Base-by-base conservation (phyloP, 2,329 filamentous ascomycete genomes). In the Zasmidium cellare region DNA sequence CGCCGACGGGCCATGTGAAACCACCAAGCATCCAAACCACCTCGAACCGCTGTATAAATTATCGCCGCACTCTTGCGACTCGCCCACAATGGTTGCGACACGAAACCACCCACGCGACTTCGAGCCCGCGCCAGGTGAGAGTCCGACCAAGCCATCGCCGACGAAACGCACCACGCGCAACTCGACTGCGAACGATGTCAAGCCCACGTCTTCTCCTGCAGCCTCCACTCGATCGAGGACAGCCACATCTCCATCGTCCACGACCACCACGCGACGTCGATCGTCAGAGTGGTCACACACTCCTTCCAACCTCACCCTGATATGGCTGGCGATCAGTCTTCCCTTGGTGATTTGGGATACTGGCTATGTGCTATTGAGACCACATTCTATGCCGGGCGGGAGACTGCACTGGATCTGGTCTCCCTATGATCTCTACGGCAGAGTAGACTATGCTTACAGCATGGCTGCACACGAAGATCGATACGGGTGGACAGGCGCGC, bases 341-440 rank as follows among this genome's bases (percentile, higher is more conserved):
- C 90, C 90, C 1, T 82, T 96, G 59, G 90, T 96, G 50, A 70
- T 84, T 51, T 96, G 92, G 92, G 92, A 96, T 76, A 84, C 84
- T 25, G 78, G 80, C 57, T 96, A 96, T 77, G 85, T 96, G 41
- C 79, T 96, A 48, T 78, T 90, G 54, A 89, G 92, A 19, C 92
- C 92, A 25, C 84, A 87, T 74, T 89, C 86, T 57, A 94, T 96
- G 89, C 85, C 87, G 0, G 90, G 90, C 65, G 91, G 91, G 16
- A 76, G 74, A 48, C 78, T 88, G 53, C 90, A 96, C 77, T 81
- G 77, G 1, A 67, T 96, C 45, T 96, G 85, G 83, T 77, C 76
- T 25, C 91, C 90, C 0, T 96, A 96, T 76, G 84, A 83, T 69
- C 84, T 96, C 1, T 96, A 96, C 77, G 90, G 88, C 57, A 78